Base-by-base conservation (phyloP, 495 filamentous ascomycete species). In the Letharia lupina region DNA sequence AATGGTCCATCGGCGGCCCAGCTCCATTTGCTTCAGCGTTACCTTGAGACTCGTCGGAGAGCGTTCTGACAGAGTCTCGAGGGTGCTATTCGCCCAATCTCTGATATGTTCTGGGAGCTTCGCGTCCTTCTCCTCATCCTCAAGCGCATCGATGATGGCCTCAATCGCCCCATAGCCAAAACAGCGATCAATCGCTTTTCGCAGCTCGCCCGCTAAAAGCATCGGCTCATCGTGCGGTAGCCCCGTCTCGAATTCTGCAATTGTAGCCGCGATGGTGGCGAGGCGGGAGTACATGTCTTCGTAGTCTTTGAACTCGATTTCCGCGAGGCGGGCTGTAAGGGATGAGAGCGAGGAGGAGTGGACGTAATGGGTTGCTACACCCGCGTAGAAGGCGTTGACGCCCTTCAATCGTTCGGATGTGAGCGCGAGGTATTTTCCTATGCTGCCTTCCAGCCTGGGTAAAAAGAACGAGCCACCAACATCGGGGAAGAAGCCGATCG, bases 401-500 rank as follows among this genome's bases (percentile, higher is more conserved):
- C 94, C 94, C 63, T 80, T 87, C 61, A 98, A 76, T 65, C 83
- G 83, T 72, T 89, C 85, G 75, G 91, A 91, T 31, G 94, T 98
- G 66, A 98, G 80, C 35, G 89, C 94, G 48, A 98, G 84, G 77
- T 97, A 98, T 50, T 90, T 95, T 44, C 94, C 94, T 52, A 90
- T 72, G 62, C 83, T 75, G 58, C 94, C 94, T 66, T 93, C 85
- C 77, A 98, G 86, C 65, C 91, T 83, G 12, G 94, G 90, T 35
- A 98, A 81, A 81, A 97, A 98, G 80, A 97, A 98, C 28, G 89
- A 93, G 62, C 86, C 94, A 52, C 94, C 94, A 42, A 98, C 95
- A 71, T 98, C 94, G 40, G 95, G 94, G 79, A 98, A 98, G 80
- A 97, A 96, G 13, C 94, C 94, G 70, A 98, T 98, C 12, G 82